These are phyloP conservation scores for Hirschfeldia incana DNA, from an alignment of 345 rosid genomes.

Conservation along the genomic window DNA sequence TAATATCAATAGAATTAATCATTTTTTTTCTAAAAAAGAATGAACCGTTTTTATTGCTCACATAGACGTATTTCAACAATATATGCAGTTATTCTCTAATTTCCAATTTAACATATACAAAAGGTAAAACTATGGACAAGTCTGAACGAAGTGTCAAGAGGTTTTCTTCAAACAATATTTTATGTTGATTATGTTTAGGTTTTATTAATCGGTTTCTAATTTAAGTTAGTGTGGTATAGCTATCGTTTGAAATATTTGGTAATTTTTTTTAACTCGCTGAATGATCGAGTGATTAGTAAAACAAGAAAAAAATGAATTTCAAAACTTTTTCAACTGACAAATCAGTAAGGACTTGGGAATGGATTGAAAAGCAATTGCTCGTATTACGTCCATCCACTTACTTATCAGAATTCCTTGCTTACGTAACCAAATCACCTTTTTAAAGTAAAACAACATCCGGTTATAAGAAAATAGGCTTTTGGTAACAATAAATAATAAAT, in stretches of 20 bases:
- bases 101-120: not conserved
- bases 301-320: not conserved
- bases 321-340: not conserved
- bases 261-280: not conserved
- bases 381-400: slow-evolving; percentile 47
- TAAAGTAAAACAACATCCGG: slow-evolving; percentile 19
- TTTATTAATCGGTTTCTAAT: not conserved
- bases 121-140: not conserved
- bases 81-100: not conserved
- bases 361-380: slow-evolving; percentile 43
- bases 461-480: slow-evolving; percentile 16
- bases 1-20: no score
- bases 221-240: not conserved
- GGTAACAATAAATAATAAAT: slow-evolving; percentile 2
- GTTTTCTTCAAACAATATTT: not conserved
- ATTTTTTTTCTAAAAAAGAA: no score
- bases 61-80: not conserved
- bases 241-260: not conserved
- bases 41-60: not conserved
- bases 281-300: not conserved
- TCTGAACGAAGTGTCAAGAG: not conserved
- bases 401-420: slow-evolving; percentile 36
- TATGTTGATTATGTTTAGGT: not conserved
- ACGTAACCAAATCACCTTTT: slow-evolving; percentile 37
- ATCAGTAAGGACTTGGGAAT: slow-evolving; percentile 6